Conservation (phyloP, 2,329 filamentous ascomycete genomes). For the Cephalotrichum gorgonifer region DNA sequence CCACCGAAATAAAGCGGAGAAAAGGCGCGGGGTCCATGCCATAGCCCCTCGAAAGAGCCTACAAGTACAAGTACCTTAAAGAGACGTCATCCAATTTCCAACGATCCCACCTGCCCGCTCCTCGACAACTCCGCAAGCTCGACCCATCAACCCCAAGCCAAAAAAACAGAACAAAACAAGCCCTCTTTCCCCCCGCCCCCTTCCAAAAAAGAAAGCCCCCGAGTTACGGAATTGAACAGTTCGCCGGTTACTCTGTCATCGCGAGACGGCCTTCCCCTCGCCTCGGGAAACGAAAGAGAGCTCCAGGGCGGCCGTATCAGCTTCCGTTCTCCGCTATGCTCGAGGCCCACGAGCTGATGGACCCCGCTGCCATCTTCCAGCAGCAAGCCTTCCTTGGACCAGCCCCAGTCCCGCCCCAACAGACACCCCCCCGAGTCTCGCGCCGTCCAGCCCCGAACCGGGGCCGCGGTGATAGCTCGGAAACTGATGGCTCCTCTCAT, state of each 20-base stretch:
- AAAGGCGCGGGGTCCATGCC: too few species aligned
- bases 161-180: too few species aligned
- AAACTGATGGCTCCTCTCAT: slow-evolving; percentile 40
- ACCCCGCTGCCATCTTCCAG: slow-evolving; percentile 48
- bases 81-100: background rate
- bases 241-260: too few species aligned
- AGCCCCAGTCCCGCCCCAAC: slow-evolving; percentile 9
- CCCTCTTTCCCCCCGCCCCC: background rate
- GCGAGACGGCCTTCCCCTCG: too few species aligned
- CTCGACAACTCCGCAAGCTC: too few species aligned
- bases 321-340: slow-evolving; percentile 1
- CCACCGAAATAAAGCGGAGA: background rate
- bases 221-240: too few species aligned
- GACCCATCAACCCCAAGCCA: too few species aligned
- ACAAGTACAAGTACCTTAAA: background rate
- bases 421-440: slow-evolving; percentile 10
- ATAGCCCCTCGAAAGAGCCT: too few species aligned
- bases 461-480: slow-evolving; percentile 30
- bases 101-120: background rate
- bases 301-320: background rate
- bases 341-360: slow-evolving; percentile 31
- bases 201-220: background rate
- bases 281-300: too few species aligned
- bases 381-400: slow-evolving; percentile 46
- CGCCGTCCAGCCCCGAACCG: slow-evolving; percentile 11